Conservation (phyloP, 192 early-diverging fungal species). For the Backusella tarrabulga region DNA sequence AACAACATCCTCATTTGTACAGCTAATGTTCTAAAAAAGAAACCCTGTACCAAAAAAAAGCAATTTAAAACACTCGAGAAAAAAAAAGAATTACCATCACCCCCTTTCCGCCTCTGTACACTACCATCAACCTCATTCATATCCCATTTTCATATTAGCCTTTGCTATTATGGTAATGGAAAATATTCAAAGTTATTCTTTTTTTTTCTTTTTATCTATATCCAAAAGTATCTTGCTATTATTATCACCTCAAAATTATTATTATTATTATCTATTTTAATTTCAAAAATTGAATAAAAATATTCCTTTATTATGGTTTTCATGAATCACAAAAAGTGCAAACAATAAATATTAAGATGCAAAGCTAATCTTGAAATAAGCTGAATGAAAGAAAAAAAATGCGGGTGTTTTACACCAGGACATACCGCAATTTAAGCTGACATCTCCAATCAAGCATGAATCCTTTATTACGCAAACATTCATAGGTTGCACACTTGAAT, state of each 20-base stretch:
- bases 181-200: neutral
- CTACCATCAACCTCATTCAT: neutral
- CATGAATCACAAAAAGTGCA: neutral
- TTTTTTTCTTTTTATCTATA: neutral
- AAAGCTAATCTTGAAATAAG: neutral
- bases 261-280: conserved; percentile 3
- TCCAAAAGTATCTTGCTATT: conserved; percentile 8
- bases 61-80: neutral
- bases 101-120: neutral
- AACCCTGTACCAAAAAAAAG: neutral
- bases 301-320: neutral
- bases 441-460: neutral
- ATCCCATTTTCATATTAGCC: neutral
- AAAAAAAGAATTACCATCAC: neutral
- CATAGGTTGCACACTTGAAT: neutral
- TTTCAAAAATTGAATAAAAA: conserved; percentile 6
- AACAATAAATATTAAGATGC: neutral
- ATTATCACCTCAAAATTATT: conserved; percentile 5
- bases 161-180: neutral
- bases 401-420: neutral
- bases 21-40: neutral
- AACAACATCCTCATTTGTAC: neutral
- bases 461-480: neutral
- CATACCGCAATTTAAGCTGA: neutral
- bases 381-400: neutral